Evolutionary conservation across 2,329 filamentous ascomycete genomes (phyloP), one percentile per base, ranked within the genome.

Genomic region (Ambrosiella beaveri): DNA sequence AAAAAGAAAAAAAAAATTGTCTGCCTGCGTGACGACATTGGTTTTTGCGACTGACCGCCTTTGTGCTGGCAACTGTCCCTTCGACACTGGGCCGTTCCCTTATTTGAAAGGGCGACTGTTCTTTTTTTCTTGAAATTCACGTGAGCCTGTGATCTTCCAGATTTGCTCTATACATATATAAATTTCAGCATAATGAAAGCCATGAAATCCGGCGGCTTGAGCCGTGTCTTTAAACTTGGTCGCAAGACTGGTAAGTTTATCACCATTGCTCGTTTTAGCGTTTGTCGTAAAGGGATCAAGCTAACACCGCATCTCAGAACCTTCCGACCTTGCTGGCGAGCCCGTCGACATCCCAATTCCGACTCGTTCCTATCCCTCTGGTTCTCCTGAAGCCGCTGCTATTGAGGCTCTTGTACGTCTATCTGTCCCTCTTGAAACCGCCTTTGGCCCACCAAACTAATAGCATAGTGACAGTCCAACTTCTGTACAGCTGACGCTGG

Each of bases 401-500:
- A 60, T 60, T 13, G 52, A 60, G 27, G 59, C 55, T 2, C 56
- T 60, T 7, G 58, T 60, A 57, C 13, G 58, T 54, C 13, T 15
- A 15, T 12, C 17, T 35, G 13, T n/a, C 47, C 3, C n/a, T 38
- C 39, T 15, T n/a, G 27, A 27, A 27, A 27, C 27, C 5, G 27
- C 27, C 27, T 17, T 37, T 37, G 7, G 44, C 19, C 41, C 35
- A 15, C 41, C 36, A 19, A 39, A 9, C 37, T 51, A 37, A 36
- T 17, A 9, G 15, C 39, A 15, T n/a, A n/a, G 12, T 40, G 15
- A 39, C 37, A 60, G 56, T 51, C 52, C 1, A 60, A 56, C 9
- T 60, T 60, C 56, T 57, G 51, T 47, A 60, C 59, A 36, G 45
- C 55, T 37, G 59, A 60, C 47, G 35, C 56, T 51, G 56, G 51